A percentile compares a stretch with the other conserved stretches of the same genome.
phyloP scores from a whole-genome alignment of 2,329 filamentous ascomycete species.

The Epichloe gansuensis region DNA sequence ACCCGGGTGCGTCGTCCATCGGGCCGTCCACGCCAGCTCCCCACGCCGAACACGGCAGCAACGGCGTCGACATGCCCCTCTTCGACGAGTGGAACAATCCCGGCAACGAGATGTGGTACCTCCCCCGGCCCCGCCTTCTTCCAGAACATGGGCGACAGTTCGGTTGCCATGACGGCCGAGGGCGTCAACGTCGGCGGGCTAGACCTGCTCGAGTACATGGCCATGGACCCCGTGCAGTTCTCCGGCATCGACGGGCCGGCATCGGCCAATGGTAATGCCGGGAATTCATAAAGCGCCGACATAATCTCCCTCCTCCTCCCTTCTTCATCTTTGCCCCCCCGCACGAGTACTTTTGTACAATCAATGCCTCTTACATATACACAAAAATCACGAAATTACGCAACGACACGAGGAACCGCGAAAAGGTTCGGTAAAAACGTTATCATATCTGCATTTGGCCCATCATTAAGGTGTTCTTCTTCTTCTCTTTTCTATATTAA shows the following conservation, averaged over 20 bases:
- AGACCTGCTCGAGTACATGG: slow-evolving; percentile 57
- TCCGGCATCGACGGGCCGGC: slow-evolving; percentile 20
- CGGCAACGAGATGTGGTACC: slow-evolving; percentile 54
- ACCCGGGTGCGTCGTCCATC: slow-evolving; percentile 36
- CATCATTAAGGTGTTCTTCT: too few relatives aligned
- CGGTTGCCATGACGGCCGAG: slow-evolving; percentile 54
- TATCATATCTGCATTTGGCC: too few relatives aligned
- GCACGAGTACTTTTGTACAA: too few relatives aligned
- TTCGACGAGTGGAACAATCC: slow-evolving; percentile 45
- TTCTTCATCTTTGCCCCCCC: too few relatives aligned
- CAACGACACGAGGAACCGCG: too few relatives aligned
- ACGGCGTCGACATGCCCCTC: slow-evolving; percentile 25
- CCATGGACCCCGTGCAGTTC: slow-evolving; percentile 40
- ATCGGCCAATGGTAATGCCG: slow-evolving; percentile 4
- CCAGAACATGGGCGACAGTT: slow-evolving; percentile 49
- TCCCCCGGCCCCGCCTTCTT: slow-evolving; percentile 52
- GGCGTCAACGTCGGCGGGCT: slow-evolving; percentile 55
- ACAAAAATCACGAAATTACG: too few relatives aligned
- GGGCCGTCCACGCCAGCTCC: slow-evolving; percentile 38
- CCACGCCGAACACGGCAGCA: slow-evolving; percentile 19
- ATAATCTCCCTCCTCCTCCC: too few relatives aligned
- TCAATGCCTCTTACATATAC: too few relatives aligned
- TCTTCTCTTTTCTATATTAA: too few relatives aligned
- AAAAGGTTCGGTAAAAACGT: too few relatives aligned
- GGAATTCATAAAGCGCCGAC: too few relatives aligned